Percentiles rank a stretch among this genome's conserved stretches.
These are phyloP conservation scores for Starmerella cellae DNA, from an alignment of 805 yeast species.

Conservation along the genomic window DNA sequence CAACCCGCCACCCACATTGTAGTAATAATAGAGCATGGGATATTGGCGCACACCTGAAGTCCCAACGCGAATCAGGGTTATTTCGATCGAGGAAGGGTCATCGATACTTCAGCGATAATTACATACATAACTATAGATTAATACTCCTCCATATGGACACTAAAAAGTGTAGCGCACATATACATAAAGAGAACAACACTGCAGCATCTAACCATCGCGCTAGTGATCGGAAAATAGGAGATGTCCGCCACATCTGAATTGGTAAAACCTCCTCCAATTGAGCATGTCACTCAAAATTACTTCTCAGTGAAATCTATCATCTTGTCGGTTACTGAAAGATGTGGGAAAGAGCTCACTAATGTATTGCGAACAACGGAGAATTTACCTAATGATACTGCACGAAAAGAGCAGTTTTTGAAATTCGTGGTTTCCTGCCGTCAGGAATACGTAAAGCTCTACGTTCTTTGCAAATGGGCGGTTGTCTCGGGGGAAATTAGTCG, in stretches of 20 bases:
- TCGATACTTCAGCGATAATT: too few relatives aligned
- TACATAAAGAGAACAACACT: too few relatives aligned
- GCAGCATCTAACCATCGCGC: too few relatives aligned
- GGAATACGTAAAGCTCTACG: slow-evolving; percentile 73
- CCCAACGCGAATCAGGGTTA: too few relatives aligned
- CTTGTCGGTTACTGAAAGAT: slow-evolving; percentile 44
- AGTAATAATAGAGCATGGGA: too few relatives aligned
- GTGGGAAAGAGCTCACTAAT: slow-evolving; percentile 50
- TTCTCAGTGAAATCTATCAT: slow-evolving; percentile 50
- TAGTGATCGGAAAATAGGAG: neutral
- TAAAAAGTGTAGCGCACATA: too few relatives aligned
- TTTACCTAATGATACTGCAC: slow-evolving; percentile 42
- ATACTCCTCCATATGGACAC: too few relatives aligned
- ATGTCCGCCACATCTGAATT: neutral
- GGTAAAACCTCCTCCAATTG: slow-evolving; percentile 34
- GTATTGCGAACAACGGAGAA: slow-evolving; percentile 48
- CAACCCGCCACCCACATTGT: too few relatives aligned
- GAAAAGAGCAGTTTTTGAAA: slow-evolving; percentile 57
- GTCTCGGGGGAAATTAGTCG: slow-evolving; percentile 56
- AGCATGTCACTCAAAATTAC: slow-evolving; percentile 62
- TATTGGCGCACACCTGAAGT: too few relatives aligned
- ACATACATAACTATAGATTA: too few relatives aligned
- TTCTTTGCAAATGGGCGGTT: slow-evolving; percentile 77
- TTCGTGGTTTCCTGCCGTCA: slow-evolving; percentile 61
- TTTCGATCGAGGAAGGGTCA: too few relatives aligned